Conservation (phyloP, 2,329 filamentous ascomycete genomes). For the Penicillium freii region DNA sequence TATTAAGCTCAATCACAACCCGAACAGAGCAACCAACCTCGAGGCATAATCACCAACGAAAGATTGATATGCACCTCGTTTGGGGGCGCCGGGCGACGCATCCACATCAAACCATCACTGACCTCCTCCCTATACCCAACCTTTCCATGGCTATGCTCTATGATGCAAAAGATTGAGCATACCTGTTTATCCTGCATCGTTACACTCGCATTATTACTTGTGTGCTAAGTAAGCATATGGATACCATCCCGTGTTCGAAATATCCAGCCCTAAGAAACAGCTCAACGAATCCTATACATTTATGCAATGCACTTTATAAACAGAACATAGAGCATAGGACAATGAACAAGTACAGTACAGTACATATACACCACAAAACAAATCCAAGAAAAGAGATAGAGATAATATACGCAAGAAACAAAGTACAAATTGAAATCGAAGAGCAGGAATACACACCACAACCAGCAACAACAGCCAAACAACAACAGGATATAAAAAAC, state of each 20-base stretch:
- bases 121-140: too few relatives aligned
- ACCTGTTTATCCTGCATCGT: too few relatives aligned
- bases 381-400: not conserved
- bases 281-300: not conserved
- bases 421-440: not conserved
- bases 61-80: too few relatives aligned
- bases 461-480: not conserved
- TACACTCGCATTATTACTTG: too few relatives aligned
- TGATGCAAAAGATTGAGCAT: too few relatives aligned
- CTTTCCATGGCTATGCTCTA: too few relatives aligned
- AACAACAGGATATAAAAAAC: not conserved
- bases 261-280: not conserved
- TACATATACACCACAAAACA: not conserved
- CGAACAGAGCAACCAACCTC: too few relatives aligned
- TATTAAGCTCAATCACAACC: too few relatives aligned
- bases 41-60: too few relatives aligned
- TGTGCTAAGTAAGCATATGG: too few relatives aligned
- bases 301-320: not conserved
- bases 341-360: not conserved
- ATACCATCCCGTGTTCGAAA: too few relatives aligned
- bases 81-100: too few relatives aligned
- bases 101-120: conserved; percentile 31
- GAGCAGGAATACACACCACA: not conserved
- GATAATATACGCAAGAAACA: not conserved
- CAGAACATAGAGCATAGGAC: not conserved